Conservation (phyloP, 106 monocot genomes). For the Iris macrosiphon region DNA sequence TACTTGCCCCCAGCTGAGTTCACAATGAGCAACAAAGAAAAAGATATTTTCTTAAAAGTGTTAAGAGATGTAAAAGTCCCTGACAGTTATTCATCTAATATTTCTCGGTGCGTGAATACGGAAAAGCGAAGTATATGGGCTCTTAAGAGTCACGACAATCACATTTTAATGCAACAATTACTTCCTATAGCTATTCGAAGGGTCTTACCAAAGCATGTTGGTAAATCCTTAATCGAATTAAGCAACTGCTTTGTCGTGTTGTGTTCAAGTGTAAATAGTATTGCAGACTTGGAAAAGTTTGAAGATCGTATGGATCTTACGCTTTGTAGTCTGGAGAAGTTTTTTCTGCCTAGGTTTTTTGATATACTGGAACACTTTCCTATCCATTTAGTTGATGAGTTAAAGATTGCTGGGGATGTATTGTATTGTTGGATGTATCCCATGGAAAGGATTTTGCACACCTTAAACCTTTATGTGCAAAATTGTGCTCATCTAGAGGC, state of each 20-base stretch:
- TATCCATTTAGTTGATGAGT: neutral
- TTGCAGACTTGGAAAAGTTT: too few relatives aligned
- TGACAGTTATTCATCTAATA: neutral
- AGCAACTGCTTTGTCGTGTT: too few relatives aligned
- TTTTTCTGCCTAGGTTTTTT: neutral
- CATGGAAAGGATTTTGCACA: neutral
- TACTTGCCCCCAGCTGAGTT: neutral
- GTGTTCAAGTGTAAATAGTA: too few relatives aligned
- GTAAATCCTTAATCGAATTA: neutral
- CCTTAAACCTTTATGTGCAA: too few relatives aligned
- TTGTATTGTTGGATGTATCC: slow-evolving; percentile 3
- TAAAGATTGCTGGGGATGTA: neutral
- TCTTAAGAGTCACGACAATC: neutral
- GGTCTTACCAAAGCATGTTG: neutral
- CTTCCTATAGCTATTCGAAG: neutral
- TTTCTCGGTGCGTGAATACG: neutral
- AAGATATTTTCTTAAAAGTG: neutral
- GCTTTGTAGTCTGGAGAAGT: too few relatives aligned
- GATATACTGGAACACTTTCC: neutral
- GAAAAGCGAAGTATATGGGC: neutral
- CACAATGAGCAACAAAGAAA: neutral
- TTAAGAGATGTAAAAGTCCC: neutral
- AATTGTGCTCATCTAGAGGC: too few relatives aligned
- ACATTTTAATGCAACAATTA: slow-evolving; percentile 1
- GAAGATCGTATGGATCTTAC: too few relatives aligned